Evolutionary conservation across 164 flowering plant species (phyloP).

Genomic region (Nelumbo lutea): DNA sequence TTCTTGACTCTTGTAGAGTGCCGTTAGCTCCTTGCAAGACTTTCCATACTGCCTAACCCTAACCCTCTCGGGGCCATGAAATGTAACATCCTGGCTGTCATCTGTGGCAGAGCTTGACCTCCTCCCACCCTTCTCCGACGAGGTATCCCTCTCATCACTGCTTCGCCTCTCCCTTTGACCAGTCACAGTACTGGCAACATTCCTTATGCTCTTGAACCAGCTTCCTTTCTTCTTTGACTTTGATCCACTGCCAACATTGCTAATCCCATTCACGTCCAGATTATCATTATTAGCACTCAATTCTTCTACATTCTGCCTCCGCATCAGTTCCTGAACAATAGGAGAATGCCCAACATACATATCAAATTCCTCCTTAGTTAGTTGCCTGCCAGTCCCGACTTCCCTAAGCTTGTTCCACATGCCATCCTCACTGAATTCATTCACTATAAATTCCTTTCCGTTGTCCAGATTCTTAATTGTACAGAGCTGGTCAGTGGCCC

Average conservation of each 20-base stretch:
- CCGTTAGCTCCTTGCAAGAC: conserved; percentile 71
- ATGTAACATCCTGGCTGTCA: conserved; percentile 83
- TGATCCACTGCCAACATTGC: conserved; percentile 27
- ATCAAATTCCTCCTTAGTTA: conserved; percentile 95
- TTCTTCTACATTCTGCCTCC: conserved; percentile 85
- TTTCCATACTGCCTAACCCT: conserved; percentile 87
- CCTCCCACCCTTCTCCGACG: conserved; percentile 87
- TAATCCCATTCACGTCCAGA: conserved; percentile 25
- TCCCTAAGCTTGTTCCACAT: conserved; percentile 80
- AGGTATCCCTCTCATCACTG: conserved; percentile 90
- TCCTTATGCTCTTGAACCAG: conserved; percentile 79
- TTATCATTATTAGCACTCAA: conserved; percentile 34
- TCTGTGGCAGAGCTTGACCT: conserved; percentile 96
- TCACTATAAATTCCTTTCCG: conserved; percentile 90
- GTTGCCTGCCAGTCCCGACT: conserved; percentile 78
- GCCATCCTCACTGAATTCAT: conserved; percentile 85
- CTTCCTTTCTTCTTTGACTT: conserved; percentile 71
- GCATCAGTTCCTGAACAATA: conserved; percentile 89
- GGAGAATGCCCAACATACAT: conserved; percentile 93
- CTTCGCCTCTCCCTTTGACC: conserved; percentile 75
- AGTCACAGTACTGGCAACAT: conserved; percentile 54
- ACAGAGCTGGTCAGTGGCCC: conserved; percentile 32
- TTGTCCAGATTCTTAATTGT: conserved; percentile 84
- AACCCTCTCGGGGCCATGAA: conserved; percentile 79
- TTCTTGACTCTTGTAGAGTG: conserved; percentile 76